Evolutionary conservation across 2,329 filamentous ascomycete species (phyloP).

Genomic region (Xylariaceae sp.): DNA sequence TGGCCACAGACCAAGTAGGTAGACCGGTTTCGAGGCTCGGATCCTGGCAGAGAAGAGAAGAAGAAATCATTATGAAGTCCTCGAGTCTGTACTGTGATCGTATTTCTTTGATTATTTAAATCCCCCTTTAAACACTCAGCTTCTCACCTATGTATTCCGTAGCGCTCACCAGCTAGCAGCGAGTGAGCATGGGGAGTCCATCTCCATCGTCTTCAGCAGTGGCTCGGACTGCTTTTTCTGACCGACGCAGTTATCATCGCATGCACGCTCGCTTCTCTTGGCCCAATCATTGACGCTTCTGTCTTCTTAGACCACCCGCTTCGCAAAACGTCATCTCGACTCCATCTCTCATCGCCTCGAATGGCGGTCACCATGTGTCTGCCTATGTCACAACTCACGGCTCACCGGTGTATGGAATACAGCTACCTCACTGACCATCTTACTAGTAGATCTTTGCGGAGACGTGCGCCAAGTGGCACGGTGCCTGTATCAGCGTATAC

Average conservation of each 20-base stretch:
- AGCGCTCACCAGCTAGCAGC: background rate
- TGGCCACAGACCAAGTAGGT: slow-evolving; percentile 2
- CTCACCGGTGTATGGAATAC: too few species aligned
- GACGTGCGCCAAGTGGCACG: background rate
- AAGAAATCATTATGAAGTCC: slow-evolving; percentile 6
- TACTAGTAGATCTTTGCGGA: background rate
- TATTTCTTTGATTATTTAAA: background rate
- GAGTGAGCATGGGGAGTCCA: background rate
- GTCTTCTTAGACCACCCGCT: slow-evolving; percentile 14
- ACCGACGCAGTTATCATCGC: slow-evolving; percentile 5
- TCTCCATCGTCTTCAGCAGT: background rate
- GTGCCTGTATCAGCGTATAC: background rate
- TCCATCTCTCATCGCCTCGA: slow-evolving; percentile 4
- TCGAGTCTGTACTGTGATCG: slow-evolving; percentile 5
- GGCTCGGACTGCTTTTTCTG: slow-evolving; percentile 2
- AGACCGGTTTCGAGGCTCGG: background rate
- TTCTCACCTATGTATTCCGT: background rate
- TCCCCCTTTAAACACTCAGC: background rate
- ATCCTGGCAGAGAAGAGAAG: background rate
- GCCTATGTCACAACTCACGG: background rate
- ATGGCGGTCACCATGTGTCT: slow-evolving; percentile 4
- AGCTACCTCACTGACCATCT: too few species aligned
- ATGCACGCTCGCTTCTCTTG: slow-evolving; percentile 29
- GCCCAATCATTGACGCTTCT: slow-evolving; percentile 22
- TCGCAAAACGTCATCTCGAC: slow-evolving; percentile 5